Evolutionary conservation across 495 filamentous ascomycete genomes (phyloP).

Genomic region (Daldinia grandis): DNA sequence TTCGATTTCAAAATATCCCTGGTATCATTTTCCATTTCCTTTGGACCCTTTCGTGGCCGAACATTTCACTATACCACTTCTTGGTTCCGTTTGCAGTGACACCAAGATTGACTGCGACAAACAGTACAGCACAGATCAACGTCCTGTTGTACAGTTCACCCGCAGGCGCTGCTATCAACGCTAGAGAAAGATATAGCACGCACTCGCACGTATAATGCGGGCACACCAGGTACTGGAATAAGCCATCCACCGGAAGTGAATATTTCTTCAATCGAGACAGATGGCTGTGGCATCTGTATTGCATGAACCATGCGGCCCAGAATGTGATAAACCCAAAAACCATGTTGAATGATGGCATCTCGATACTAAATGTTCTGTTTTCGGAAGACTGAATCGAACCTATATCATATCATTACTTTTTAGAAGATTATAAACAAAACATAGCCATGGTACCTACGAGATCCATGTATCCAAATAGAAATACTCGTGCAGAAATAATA

Average conservation of each 20-base stretch:
- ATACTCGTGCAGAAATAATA: slow-evolving; percentile 80
- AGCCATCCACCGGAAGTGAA: slow-evolving; percentile 70
- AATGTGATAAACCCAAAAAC: slow-evolving; percentile 71
- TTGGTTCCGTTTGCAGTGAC: slow-evolving; percentile 80
- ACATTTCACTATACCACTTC: slow-evolving; percentile 82
- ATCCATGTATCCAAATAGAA: slow-evolving; percentile 86
- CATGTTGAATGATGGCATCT: slow-evolving; percentile 65
- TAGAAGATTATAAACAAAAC: slow-evolving; percentile 23
- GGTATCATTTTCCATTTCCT: slow-evolving; percentile 87
- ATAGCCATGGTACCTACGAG: slow-evolving; percentile 59
- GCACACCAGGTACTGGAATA: slow-evolving; percentile 75
- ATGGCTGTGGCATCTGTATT: slow-evolving; percentile 83
- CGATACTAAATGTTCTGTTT: slow-evolving; percentile 37
- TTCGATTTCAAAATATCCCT: slow-evolving; percentile 65
- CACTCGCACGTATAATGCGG: slow-evolving; percentile 96
- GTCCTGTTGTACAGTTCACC: slow-evolving; percentile 73
- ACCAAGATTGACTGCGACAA: slow-evolving; percentile 82
- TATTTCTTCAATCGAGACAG: slow-evolving; percentile 85
- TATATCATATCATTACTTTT: slow-evolving; percentile 26
- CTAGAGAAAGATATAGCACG: slow-evolving; percentile 80
- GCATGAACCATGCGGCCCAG: slow-evolving; percentile 75
- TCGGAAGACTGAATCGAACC: slow-evolving; percentile 40
- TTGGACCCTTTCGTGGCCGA: slow-evolving; percentile 72
- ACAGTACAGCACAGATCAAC: slow-evolving; percentile 69
- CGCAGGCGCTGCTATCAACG: slow-evolving; percentile 75